Base-by-base conservation (phyloP, 495 filamentous ascomycete species). In the Aspergillus funiculosus region DNA sequence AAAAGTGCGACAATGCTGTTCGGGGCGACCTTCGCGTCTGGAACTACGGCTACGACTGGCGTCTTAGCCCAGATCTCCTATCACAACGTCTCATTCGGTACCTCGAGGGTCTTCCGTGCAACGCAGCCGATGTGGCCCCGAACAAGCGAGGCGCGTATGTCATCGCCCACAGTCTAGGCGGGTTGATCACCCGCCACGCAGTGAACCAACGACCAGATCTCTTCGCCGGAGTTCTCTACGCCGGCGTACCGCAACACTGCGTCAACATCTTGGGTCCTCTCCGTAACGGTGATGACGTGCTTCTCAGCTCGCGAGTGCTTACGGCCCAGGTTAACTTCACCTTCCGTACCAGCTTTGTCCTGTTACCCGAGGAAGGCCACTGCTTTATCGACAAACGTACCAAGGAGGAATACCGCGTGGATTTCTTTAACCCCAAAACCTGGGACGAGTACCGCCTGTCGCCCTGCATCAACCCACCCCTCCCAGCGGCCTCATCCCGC, bases 11-110 rank as follows among this genome's bases (percentile, higher is more conserved):
- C 28, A 92, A 91, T 49, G 79, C 80, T 2, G 64, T 74, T 28
- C 75, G 72, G 10, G 86, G 86, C 18, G 83, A 76, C 46, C 68
- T 96, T 1, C 74, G 89, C 28, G 79, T 96, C 2, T 85, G 85
- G 63, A 83, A 96, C 50, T 98, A 92, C 54, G 89, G 92, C 22
- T 98, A 95, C 58, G 91, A 98, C 61, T 98, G 91, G 91, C 79
- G 92, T 21, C 68, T 98, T 42, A 88, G 85, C 48, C 92, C 92
- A 1, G 77, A 86, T 54, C 66, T 91, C 1, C 75, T 94, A 2
- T 87, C 85, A 1, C 67, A 72, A 7, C 76, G 76, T 38, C 66
- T 98, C 5, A 76, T 83, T 20, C 58, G 71, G 22, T 95, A 85
- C 50, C 68, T 98, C 10, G 80, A 87, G 60, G 70, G 63, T 4